These are phyloP conservation scores for Diutina pseudorugosa DNA, from an alignment of 1,139 yeast species.

Conservation along the genomic window DNA sequence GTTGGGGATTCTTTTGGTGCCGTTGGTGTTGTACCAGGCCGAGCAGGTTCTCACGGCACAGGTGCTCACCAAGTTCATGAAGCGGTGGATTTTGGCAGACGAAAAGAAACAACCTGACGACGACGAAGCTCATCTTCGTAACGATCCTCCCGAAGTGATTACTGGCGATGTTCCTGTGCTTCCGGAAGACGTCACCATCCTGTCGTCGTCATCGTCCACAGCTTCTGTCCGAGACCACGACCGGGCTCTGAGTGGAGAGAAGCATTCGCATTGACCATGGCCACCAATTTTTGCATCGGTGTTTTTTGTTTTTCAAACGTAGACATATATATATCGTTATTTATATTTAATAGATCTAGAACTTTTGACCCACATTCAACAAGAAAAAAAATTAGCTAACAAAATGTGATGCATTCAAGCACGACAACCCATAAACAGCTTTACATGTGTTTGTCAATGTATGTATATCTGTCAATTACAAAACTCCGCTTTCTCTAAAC, in stretches of 20 bases:
- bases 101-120: slow-evolving; percentile 8
- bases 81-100: slow-evolving; percentile 48
- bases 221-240: neutral
- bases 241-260: neutral
- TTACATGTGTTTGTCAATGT: too few species aligned
- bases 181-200: slow-evolving; percentile 3
- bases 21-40: slow-evolving; percentile 74
- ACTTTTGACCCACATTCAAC: too few species aligned
- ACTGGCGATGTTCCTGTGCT: slow-evolving; percentile 2
- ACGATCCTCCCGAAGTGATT: slow-evolving; percentile 2
- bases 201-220: neutral
- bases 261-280: neutral
- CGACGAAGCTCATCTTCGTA: neutral
- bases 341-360: too few species aligned
- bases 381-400: too few species aligned
- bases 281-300: neutral
- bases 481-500: too few species aligned
- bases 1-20: slow-evolving; percentile 64
- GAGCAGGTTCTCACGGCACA: slow-evolving; percentile 78
- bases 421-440: too few species aligned
- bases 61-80: slow-evolving; percentile 50
- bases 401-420: too few species aligned
- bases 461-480: too few species aligned
- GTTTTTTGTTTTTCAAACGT: too few species aligned
- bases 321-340: too few species aligned